Conservation (phyloP, 2,329 filamentous ascomycete genomes). For the Fusarium dlaminii region DNA sequence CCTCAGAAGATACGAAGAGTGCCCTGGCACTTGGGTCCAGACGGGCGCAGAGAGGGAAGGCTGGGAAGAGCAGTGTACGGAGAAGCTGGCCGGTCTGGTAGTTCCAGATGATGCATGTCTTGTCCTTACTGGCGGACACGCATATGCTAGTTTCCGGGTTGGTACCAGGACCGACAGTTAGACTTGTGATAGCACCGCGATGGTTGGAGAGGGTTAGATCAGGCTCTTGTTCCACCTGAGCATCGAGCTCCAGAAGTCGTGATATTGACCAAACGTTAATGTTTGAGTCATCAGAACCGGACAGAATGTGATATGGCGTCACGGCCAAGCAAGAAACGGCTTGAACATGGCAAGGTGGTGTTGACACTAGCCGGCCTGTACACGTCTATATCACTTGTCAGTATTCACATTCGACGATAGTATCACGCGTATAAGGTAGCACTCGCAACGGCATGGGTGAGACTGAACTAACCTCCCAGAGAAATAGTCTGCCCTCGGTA, state of each 20-base stretch:
- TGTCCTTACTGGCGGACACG: constrained; percentile 85
- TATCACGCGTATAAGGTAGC: constrained; percentile 6
- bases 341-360: constrained; percentile 81
- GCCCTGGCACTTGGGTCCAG: constrained; percentile 87
- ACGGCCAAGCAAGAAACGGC: constrained; percentile 79
- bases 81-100: constrained; percentile 81
- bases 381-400: constrained; percentile 62
- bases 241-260: constrained; percentile 71
- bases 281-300: constrained; percentile 86
- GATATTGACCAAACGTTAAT: constrained; percentile 91
- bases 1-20: constrained; percentile 81
- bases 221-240: constrained; percentile 70
- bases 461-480: constrained; percentile 81
- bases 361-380: constrained; percentile 80
- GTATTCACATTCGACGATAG: constrained; percentile 24
- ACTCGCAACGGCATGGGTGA: constrained; percentile 22
- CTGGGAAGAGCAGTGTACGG: constrained; percentile 82
- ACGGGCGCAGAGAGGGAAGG: constrained; percentile 74
- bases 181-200: constrained; percentile 74
- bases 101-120: constrained; percentile 93
- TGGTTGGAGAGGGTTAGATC: constrained; percentile 82
- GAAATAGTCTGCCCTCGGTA: constrained; percentile 82
- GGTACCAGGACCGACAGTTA: constrained; percentile 71
- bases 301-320: constrained; percentile 77
- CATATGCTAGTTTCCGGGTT: constrained; percentile 80